Evolutionary conservation across 495 filamentous ascomycete species (phyloP).

Genomic region (Aspergillus sclerotiicarbonarius): DNA sequence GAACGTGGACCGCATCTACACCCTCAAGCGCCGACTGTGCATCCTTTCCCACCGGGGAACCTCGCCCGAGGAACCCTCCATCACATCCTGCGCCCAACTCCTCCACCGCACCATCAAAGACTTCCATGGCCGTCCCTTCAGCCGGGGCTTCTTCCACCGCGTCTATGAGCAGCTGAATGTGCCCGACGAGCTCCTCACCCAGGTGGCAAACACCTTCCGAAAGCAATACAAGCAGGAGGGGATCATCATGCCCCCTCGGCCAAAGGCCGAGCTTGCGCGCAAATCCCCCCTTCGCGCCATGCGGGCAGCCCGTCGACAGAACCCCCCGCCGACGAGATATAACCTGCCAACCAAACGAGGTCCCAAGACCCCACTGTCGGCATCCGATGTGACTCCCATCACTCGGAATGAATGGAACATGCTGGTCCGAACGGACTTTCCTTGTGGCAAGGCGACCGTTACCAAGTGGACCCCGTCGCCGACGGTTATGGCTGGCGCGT

Average conservation of each 20-base stretch:
- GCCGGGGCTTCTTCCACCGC: constrained; percentile 56
- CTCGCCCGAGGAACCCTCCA: constrained; percentile 35
- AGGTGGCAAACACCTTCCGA: constrained; percentile 58
- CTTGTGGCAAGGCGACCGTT: constrained; percentile 31
- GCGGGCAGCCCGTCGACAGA: constrained; percentile 24
- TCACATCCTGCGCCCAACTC: constrained; percentile 51
- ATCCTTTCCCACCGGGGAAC: constrained; percentile 46
- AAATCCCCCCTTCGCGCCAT: constrained; percentile 25
- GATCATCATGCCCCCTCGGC: constrained; percentile 35
- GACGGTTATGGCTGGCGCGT: constrained; percentile 36
- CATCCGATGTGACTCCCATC: constrained; percentile 48
- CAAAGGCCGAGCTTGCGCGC: constrained; percentile 22
- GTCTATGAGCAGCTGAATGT: constrained; percentile 63
- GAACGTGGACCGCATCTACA: constrained; percentile 69
- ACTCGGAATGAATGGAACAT: constrained; percentile 50
- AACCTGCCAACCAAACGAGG: constrained; percentile 27
- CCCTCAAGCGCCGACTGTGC: constrained; percentile 64
- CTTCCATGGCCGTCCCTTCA: constrained; percentile 56
- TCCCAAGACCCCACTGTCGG: constrained; percentile 45
- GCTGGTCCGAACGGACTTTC: constrained; percentile 34
- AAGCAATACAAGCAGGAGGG: constrained; percentile 52
- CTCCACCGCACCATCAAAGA: constrained; percentile 62
- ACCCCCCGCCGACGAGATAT: constrained; percentile 6
- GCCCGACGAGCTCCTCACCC: constrained; percentile 49
- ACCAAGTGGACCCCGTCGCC: constrained; percentile 48